phyloP scores from a whole-genome alignment of 257 asterid species.

The Solanum neorickii region DNA sequence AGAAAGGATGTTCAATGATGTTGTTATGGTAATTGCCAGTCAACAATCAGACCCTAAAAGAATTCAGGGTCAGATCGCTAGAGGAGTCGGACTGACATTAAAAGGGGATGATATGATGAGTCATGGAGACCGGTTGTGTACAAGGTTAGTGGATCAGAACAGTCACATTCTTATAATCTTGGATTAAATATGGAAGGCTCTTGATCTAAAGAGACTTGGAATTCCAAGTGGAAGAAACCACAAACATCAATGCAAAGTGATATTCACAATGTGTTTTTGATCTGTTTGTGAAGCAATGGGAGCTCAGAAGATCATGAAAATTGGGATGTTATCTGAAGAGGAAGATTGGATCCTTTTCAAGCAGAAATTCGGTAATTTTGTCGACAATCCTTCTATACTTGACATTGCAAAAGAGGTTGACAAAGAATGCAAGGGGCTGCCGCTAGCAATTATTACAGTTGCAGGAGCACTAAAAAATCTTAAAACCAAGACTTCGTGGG shows the following conservation, averaged over 20 bases:
- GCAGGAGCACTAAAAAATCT: not conserved
- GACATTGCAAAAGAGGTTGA: not conserved
- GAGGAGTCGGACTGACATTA: not conserved
- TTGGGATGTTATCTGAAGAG: not conserved
- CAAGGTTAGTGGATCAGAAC: not conserved
- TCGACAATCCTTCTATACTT: not conserved
- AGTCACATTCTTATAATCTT: not conserved
- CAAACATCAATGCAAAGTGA: not conserved
- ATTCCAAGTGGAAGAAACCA: not conserved
- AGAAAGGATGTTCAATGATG: not conserved
- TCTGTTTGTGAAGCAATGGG: not conserved
- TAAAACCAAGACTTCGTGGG: not conserved
- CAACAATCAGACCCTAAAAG: not conserved
- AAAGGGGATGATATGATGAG: not conserved
- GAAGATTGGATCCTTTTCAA: conserved; percentile 1
- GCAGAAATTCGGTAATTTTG: not conserved
- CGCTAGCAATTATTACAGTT: not conserved
- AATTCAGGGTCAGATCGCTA: conserved; percentile 1
- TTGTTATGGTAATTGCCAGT: not conserved
- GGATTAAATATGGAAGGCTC: not conserved
- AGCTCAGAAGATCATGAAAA: not conserved
- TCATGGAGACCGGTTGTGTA: not conserved
- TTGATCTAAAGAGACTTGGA: not conserved
- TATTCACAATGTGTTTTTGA: not conserved
- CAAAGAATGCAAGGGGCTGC: conserved; percentile 1